These are phyloP conservation scores for Prunus armeniaca DNA, from an alignment of 306 rosid species.

Conservation along the genomic window DNA sequence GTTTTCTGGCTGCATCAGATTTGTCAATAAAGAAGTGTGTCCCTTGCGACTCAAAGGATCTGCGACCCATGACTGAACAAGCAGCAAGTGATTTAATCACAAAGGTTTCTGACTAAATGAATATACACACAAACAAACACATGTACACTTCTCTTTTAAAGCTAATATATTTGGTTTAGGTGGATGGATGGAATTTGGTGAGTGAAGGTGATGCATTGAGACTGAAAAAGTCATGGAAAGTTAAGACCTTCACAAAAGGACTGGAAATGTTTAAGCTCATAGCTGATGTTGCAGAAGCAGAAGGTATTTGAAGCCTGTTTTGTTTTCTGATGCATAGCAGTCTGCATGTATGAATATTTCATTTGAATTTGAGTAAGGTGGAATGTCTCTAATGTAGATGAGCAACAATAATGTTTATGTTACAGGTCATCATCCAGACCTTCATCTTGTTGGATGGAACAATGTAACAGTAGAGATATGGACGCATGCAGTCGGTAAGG, in stretches of 20 bases:
- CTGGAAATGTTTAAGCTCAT: slow-evolving; percentile 63
- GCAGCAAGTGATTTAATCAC: slow-evolving; percentile 52
- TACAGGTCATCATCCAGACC: slow-evolving; percentile 95
- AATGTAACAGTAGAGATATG: slow-evolving; percentile 73
- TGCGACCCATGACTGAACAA: slow-evolving; percentile 68
- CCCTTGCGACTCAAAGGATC: slow-evolving; percentile 64
- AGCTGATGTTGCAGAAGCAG: slow-evolving; percentile 82
- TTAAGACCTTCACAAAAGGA: slow-evolving; percentile 78
- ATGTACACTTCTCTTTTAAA: background rate
- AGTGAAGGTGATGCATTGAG: slow-evolving; percentile 57
- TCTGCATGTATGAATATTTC: background rate
- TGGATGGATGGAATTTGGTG: slow-evolving; percentile 62
- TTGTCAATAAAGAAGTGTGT: slow-evolving; percentile 62
- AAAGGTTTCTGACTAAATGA: slow-evolving; percentile 40
- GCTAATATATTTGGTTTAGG: slow-evolving; percentile 37
- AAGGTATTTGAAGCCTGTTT: slow-evolving; percentile 39
- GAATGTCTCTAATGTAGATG: background rate
- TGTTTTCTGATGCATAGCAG: slow-evolving; percentile 1
- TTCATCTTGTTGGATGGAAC: slow-evolving; percentile 93
- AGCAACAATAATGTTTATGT: background rate
- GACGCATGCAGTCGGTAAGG: slow-evolving; percentile 84
- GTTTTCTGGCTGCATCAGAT: slow-evolving; percentile 36
- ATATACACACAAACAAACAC: background rate
- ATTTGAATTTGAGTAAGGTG: background rate
- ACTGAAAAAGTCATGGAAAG: slow-evolving; percentile 66